Percentiles rank a stretch among this genome's conserved stretches.
Conservation (phyloP, 176 grass and related monocot genomes). For the Oryza brachyantha region DNA sequence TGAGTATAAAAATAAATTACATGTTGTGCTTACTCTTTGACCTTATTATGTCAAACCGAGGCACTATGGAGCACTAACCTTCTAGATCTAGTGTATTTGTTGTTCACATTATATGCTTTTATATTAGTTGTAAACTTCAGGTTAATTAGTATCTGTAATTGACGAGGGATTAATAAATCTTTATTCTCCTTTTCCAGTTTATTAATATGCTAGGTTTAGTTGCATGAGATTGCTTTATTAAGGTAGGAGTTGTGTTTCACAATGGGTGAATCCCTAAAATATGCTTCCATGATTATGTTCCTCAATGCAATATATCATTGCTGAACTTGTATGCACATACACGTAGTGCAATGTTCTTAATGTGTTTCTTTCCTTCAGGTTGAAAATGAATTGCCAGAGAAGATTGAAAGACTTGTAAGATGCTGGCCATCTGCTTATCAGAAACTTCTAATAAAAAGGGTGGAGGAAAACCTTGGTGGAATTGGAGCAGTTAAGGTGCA, state of each 20-base stretch:
- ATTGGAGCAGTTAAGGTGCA: constrained; percentile 83
- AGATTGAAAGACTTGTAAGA: constrained; percentile 96
- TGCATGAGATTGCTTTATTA: neutral
- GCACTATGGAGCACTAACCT: neutral
- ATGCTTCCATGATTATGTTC: constrained; percentile 22
- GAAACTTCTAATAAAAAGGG: constrained; percentile 96
- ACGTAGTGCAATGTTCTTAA: constrained; percentile 12
- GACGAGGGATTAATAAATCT: neutral
- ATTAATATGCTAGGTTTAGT: neutral
- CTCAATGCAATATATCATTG: neutral
- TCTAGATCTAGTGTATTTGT: neutral
- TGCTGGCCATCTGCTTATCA: constrained; percentile 98
- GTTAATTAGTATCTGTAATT: neutral
- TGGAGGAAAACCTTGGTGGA: constrained; percentile 91
- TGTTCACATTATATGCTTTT: neutral
- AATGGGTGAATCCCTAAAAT: neutral
- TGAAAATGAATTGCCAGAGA: constrained; percentile 91
- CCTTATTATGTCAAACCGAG: neutral
- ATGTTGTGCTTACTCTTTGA: constrained; percentile 11
- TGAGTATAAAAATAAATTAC: neutral
- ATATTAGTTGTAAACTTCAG: neutral
- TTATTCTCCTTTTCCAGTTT: neutral
- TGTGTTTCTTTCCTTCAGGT: constrained; percentile 58
- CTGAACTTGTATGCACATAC: constrained; percentile 1
- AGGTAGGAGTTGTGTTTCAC: neutral